Percentiles rank a stretch among this genome's conserved stretches.
Evolutionary conservation across 352 stramenopile genomes (phyloP).

Genomic region (Aphanomyces stellatus): DNA sequence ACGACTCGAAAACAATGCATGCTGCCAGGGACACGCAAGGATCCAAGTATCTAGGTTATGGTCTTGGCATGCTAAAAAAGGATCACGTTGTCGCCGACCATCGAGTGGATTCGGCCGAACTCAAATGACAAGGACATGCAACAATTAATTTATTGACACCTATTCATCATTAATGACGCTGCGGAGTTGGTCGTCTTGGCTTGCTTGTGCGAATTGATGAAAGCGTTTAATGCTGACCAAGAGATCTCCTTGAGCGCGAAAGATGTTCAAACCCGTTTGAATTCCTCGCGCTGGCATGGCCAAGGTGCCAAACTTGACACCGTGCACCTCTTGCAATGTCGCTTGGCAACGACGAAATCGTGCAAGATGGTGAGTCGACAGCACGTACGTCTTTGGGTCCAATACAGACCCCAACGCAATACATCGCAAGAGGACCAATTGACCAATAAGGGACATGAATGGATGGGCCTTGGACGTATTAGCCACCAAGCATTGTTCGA

Average conservation of each 20-base stretch:
- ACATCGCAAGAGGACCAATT: not conserved
- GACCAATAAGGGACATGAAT: not conserved
- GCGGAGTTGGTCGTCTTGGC: not conserved
- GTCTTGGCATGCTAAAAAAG: constrained; percentile 67
- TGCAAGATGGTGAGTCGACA: not conserved
- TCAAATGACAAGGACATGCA: too few relatives aligned
- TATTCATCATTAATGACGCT: not conserved
- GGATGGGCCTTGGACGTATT: not conserved
- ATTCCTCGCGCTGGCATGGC: not conserved
- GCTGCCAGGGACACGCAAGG: constrained; percentile 34
- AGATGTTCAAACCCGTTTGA: not conserved
- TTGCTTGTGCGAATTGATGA: not conserved
- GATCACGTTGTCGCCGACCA: constrained; percentile 39
- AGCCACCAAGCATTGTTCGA: not conserved
- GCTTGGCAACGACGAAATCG: not conserved
- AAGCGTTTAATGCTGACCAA: constrained; percentile 1
- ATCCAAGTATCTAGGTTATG: constrained; percentile 68
- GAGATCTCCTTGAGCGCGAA: constrained; percentile 12
- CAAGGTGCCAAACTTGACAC: not conserved
- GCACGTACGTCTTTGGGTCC: not conserved
- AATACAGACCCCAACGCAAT: not conserved
- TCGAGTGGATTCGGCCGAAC: not conserved
- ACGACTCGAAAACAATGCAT: too few relatives aligned
- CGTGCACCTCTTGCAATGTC: not conserved
- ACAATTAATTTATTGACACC: not conserved